A percentile compares a stretch with the other conserved stretches of the same genome.
These are phyloP conservation scores for Beauveria brongniartii DNA, from an alignment of 2,329 filamentous ascomycete species.

Conservation along the genomic window DNA sequence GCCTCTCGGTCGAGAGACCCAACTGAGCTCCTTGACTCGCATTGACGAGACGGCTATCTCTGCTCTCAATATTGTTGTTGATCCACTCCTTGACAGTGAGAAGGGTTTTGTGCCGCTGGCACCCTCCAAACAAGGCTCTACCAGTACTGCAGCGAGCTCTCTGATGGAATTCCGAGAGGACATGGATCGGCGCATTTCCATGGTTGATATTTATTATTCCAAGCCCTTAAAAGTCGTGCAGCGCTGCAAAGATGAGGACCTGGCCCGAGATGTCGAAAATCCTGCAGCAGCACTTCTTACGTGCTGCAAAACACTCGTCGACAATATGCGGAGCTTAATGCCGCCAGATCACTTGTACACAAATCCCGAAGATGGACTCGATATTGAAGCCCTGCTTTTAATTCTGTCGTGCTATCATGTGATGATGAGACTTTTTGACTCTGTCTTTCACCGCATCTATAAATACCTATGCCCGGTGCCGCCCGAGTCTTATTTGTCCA, in stretches of 20 bases:
- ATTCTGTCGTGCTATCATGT: constrained; percentile 15
- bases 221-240: constrained; percentile 11
- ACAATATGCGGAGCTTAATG: not conserved
- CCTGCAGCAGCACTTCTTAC: constrained; percentile 13
- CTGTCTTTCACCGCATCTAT: constrained; percentile 14
- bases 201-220: constrained; percentile 12
- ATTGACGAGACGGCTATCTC: not conserved
- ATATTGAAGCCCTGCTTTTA: not conserved
- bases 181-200: constrained; percentile 6
- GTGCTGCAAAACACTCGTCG: constrained; percentile 14
- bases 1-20: not conserved
- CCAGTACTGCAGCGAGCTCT: not conserved
- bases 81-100: not conserved
- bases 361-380: not conserved
- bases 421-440: constrained; percentile 17
- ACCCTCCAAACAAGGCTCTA: not conserved
- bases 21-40: not conserved
- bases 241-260: constrained; percentile 14
- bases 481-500: constrained; percentile 12
- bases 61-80: not conserved
- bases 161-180: not conserved
- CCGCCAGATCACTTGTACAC: not conserved
- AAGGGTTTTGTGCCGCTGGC: not conserved
- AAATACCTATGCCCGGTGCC: constrained; percentile 14
- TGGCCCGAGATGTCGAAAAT: constrained; percentile 11